A percentile compares a stretch with the other conserved stretches of the same genome.
Evolutionary conservation across 768 basidiomycete species (phyloP).

Genomic region (Postia placenta): DNA sequence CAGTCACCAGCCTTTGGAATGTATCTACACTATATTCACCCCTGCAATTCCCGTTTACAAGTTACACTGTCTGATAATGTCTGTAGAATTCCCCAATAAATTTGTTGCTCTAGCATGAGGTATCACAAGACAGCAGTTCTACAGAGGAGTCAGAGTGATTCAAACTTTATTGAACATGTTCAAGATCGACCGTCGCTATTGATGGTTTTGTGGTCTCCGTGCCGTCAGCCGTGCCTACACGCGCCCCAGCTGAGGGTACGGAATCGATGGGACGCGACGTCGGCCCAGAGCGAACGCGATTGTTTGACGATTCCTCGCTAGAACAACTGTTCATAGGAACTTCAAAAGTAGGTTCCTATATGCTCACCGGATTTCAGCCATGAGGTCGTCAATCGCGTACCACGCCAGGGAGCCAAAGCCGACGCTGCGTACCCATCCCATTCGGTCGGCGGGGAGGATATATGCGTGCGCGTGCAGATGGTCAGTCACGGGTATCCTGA

Average conservation of each 20-base stretch:
- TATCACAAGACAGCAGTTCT: no score
- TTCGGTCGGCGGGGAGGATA: constrained; percentile 53
- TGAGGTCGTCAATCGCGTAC: constrained; percentile 73
- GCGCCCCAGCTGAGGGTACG: constrained; percentile 67
- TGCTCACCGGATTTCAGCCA: constrained; percentile 73
- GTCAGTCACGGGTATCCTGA: constrained; percentile 73
- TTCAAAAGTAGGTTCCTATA: no score
- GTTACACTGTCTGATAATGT: no score
- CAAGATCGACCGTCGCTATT: no score
- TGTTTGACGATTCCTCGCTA: constrained; percentile 78
- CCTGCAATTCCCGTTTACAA: no score
- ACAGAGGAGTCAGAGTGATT: no score
- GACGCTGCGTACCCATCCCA: constrained; percentile 69
- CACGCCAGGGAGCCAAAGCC: constrained; percentile 66
- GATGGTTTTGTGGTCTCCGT: constrained; percentile 51
- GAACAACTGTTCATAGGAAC: no score
- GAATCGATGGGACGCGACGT: constrained; percentile 51
- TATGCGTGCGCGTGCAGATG: constrained; percentile 77
- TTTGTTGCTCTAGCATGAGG: no score
- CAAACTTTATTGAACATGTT: no score
- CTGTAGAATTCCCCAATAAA: no score
- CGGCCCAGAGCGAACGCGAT: constrained; percentile 72
- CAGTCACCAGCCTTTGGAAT: no score
- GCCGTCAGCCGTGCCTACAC: constrained; percentile 59
- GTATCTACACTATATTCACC: no score